These are phyloP conservation scores for Xylaria grammica DNA, from an alignment of 495 filamentous ascomycete species.

Conservation along the genomic window DNA sequence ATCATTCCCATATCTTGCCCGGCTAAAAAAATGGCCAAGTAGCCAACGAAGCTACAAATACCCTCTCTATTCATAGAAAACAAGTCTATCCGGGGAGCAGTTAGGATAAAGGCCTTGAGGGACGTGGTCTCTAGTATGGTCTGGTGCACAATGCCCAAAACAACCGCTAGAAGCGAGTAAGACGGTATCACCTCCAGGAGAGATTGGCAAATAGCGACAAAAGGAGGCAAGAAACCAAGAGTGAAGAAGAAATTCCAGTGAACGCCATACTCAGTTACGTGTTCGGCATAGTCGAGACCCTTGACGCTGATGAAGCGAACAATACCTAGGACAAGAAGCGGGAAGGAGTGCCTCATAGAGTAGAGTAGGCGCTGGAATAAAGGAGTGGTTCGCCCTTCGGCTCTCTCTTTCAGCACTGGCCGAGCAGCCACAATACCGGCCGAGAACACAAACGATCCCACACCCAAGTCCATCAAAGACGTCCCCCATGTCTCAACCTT, in stretches of 20 bases:
- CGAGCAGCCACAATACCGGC: conserved; percentile 91
- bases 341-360: conserved; percentile 79
- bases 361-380: conserved; percentile 60
- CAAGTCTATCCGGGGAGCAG: conserved; percentile 76
- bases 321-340: conserved; percentile 80
- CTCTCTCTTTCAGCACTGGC: conserved; percentile 74
- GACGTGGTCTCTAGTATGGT: conserved; percentile 73
- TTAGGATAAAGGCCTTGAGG: conserved; percentile 82
- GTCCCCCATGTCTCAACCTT: conserved; percentile 99
- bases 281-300: conserved; percentile 92
- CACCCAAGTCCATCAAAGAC: conserved; percentile 96
- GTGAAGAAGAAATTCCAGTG: conserved; percentile 99
- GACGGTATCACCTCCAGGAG: conserved; percentile 66
- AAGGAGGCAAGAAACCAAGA: conserved; percentile 83
- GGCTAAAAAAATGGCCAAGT: conserved; percentile 91
- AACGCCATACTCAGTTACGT: conserved; percentile 96
- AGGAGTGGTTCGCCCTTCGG: conserved; percentile 51
- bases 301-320: conserved; percentile 88
- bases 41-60: conserved; percentile 89
- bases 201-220: conserved; percentile 84
- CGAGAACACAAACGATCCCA: conserved; percentile 97
- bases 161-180: conserved; percentile 71
- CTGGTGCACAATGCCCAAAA: conserved; percentile 72
- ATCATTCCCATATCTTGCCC: conserved; percentile 83
- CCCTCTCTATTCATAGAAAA: conserved; percentile 92